Conservation (phyloP, 2,329 filamentous ascomycete genomes). For the Cercospora citrullina region DNA sequence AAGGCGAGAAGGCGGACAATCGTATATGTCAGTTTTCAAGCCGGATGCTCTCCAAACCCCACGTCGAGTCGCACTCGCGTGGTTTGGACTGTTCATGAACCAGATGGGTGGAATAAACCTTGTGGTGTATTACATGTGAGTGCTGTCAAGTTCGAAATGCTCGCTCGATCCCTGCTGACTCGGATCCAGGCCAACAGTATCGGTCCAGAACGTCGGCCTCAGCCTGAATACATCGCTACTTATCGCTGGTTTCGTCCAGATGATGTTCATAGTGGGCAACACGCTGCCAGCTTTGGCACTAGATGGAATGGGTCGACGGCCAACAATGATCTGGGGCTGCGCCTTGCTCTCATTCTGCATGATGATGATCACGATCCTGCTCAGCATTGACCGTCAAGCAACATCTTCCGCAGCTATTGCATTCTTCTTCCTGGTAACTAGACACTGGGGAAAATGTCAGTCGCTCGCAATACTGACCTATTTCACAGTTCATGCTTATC, state of each 20-base stretch:
- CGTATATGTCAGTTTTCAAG: constrained; percentile 38
- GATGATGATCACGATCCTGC: not conserved
- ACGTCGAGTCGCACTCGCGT: constrained; percentile 40
- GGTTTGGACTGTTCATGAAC: constrained; percentile 43
- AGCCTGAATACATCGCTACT: constrained; percentile 44
- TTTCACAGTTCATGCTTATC: constrained; percentile 24
- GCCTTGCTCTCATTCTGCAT: not conserved
- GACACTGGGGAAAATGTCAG: not conserved
- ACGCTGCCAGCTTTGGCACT: constrained; percentile 47
- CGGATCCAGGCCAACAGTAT: not conserved
- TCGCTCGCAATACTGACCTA: not conserved
- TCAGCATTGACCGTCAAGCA: not conserved
- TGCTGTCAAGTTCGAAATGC: constrained; percentile 21
- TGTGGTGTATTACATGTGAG: constrained; percentile 45
- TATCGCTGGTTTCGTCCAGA: constrained; percentile 45
- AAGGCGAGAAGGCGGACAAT: constrained; percentile 35
- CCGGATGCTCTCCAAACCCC: constrained; percentile 41
- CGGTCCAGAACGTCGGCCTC: constrained; percentile 49
- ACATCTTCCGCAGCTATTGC: not conserved
- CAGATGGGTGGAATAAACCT: constrained; percentile 40
- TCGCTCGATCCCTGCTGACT: constrained; percentile 11
- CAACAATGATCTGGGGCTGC: not conserved
- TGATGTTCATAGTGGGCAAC: constrained; percentile 44
- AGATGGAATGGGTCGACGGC: constrained; percentile 41
- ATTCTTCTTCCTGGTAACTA: not conserved